These are phyloP conservation scores for Xylariaceae sp. DNA, from an alignment of 2,329 filamentous ascomycete species.

Conservation along the genomic window DNA sequence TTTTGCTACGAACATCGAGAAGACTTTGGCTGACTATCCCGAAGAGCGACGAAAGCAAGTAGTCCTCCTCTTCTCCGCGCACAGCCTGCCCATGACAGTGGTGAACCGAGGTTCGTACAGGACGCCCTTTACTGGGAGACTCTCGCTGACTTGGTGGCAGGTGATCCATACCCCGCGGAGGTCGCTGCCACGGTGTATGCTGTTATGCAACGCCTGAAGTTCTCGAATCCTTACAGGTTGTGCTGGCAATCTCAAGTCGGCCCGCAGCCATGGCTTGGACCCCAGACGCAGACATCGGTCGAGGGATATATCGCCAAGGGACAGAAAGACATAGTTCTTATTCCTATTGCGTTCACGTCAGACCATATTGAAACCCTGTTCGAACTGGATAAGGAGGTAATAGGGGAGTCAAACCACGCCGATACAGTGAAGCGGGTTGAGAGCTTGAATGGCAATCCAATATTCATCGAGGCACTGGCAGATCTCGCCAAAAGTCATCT, in stretches of 20 bases:
- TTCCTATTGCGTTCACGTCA: slow-evolving; percentile 97
- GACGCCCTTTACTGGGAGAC: background rate
- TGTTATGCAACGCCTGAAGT: slow-evolving; percentile 87
- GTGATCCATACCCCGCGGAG: slow-evolving; percentile 92
- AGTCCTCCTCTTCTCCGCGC: slow-evolving; percentile 87
- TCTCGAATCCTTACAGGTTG: slow-evolving; percentile 85
- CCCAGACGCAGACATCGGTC: slow-evolving; percentile 86
- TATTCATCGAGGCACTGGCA: slow-evolving; percentile 87
- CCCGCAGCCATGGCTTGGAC: slow-evolving; percentile 89
- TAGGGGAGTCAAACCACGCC: slow-evolving; percentile 73
- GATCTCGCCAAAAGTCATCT: slow-evolving; percentile 82
- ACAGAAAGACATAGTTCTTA: slow-evolving; percentile 83
- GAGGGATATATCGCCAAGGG: slow-evolving; percentile 86
- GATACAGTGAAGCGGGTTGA: slow-evolving; percentile 86
- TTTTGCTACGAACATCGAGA: slow-evolving; percentile 88
- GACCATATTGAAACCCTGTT: slow-evolving; percentile 98
- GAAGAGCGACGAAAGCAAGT: slow-evolving; percentile 74
- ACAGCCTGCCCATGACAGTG: slow-evolving; percentile 94
- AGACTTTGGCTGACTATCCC: slow-evolving; percentile 77
- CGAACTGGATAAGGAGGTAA: slow-evolving; percentile 91
- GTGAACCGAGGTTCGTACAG: slow-evolving; percentile 72
- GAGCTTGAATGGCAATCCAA: slow-evolving; percentile 82
- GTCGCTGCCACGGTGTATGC: slow-evolving; percentile 94
- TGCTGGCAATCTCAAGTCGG: slow-evolving; percentile 99
- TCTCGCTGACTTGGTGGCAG: slow-evolving; percentile 40